Conservation (phyloP, 805 yeast species). For the Barnettozyma sucrosica region DNA sequence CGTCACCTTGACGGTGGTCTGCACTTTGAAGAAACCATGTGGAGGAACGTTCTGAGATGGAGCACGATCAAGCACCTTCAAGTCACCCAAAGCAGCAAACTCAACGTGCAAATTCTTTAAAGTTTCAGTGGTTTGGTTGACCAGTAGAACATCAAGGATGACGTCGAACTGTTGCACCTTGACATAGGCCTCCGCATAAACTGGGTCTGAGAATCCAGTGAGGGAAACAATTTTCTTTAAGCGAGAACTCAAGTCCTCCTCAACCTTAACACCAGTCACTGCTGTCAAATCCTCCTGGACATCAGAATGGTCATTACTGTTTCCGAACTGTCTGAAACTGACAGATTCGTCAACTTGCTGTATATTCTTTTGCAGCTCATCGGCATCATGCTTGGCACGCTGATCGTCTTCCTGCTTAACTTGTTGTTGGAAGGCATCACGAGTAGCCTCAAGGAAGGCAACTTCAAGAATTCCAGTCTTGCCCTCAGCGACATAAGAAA, state of each 20-base stretch:
- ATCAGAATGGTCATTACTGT: slow-evolving; percentile 35
- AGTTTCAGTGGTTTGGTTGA: slow-evolving; percentile 89
- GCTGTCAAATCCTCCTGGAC: slow-evolving; percentile 55
- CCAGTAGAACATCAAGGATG: slow-evolving; percentile 85
- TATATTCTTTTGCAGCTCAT: slow-evolving; percentile 54
- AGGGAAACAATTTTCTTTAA: slow-evolving; percentile 84
- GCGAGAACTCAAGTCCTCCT: slow-evolving; percentile 66
- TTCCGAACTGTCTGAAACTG: slow-evolving; percentile 70
- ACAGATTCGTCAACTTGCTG: slow-evolving; percentile 77
- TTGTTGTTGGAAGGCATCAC: slow-evolving; percentile 73
- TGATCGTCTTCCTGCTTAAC: slow-evolving; percentile 53
- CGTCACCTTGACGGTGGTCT: slow-evolving; percentile 87
- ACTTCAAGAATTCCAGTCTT: slow-evolving; percentile 41
- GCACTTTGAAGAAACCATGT: slow-evolving; percentile 91
- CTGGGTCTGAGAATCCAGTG: slow-evolving; percentile 98
- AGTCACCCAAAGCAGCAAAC: slow-evolving; percentile 93
- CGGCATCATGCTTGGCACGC: slow-evolving; percentile 50
- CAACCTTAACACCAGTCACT: slow-evolving; percentile 46
- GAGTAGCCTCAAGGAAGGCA: slow-evolving; percentile 85
- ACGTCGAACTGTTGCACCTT: slow-evolving; percentile 97
- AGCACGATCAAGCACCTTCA: slow-evolving; percentile 90
- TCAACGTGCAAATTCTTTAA: slow-evolving; percentile 88
- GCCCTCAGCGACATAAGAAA: slow-evolving; percentile 70
- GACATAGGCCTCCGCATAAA: slow-evolving; percentile 94
- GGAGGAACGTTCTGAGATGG: slow-evolving; percentile 88